These are phyloP conservation scores for Casuarina glauca DNA, from an alignment of 306 rosid genomes.

Conservation along the genomic window DNA sequence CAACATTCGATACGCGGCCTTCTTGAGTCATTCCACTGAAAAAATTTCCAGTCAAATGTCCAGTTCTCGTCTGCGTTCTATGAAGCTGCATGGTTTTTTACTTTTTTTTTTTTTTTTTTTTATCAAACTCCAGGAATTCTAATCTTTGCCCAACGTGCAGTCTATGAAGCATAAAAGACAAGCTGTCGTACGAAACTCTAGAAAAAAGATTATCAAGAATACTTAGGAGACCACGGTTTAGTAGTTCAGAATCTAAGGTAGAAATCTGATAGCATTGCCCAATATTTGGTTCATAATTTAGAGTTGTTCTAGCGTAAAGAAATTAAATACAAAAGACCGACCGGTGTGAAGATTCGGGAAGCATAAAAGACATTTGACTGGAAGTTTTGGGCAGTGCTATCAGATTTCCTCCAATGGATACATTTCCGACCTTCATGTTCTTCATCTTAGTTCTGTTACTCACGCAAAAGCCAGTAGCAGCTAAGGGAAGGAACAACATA, in stretches of 20 bases:
- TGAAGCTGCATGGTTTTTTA: not conserved
- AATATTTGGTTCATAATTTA: not conserved
- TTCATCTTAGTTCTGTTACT: conserved; percentile 3
- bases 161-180: too few relatives aligned
- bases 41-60: not conserved
- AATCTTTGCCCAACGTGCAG: not conserved
- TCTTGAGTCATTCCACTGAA: not conserved
- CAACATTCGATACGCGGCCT: too few relatives aligned
- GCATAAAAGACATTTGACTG: too few relatives aligned
- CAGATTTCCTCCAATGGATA: not conserved
- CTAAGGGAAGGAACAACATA: not conserved
- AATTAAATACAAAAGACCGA: not conserved
- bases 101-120: not conserved
- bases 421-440: not conserved
- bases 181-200: too few relatives aligned
- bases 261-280: too few relatives aligned
- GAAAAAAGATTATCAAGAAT: too few relatives aligned
- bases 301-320: not conserved
- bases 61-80: not conserved
- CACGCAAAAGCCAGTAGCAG: not conserved
- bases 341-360: too few relatives aligned
- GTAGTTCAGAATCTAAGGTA: too few relatives aligned
- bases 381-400: too few relatives aligned
- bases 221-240: too few relatives aligned
- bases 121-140: not conserved